Percentiles rank a stretch among this genome's conserved stretches.
phyloP scores from a whole-genome alignment of 2,329 filamentous ascomycete genomes.

The Pestalotiopsis sp. region DNA sequence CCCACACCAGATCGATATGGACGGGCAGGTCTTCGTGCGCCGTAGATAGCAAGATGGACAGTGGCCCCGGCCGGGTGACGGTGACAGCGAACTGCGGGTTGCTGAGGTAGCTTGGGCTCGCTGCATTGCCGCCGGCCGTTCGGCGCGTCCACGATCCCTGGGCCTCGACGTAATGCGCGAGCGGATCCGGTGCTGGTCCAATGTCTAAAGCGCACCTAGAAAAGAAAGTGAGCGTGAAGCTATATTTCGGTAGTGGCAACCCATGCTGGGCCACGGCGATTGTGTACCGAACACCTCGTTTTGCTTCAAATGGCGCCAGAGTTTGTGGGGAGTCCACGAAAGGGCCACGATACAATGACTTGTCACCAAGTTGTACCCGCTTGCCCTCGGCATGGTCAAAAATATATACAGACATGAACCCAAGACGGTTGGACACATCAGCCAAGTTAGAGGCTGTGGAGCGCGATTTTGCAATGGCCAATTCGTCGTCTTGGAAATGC shows the following conservation, averaged over 20 bases:
- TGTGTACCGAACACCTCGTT: slow-evolving; percentile 46
- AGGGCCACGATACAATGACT: slow-evolving; percentile 73
- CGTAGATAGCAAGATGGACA: slow-evolving; percentile 77
- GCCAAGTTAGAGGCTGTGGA: slow-evolving; percentile 35
- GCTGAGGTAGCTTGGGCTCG: slow-evolving; percentile 73
- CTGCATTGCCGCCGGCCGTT: slow-evolving; percentile 83
- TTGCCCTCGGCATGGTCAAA: slow-evolving; percentile 70
- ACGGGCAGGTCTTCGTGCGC: slow-evolving; percentile 69
- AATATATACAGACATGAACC: slow-evolving; percentile 86
- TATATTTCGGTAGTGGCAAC: slow-evolving; percentile 72
- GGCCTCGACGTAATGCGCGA: slow-evolving; percentile 60
- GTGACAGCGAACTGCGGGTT: slow-evolving; percentile 85
- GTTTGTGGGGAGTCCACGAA: slow-evolving; percentile 95
- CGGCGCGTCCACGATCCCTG: slow-evolving; percentile 74
- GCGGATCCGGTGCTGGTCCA: slow-evolving; percentile 61
- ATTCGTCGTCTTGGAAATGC: slow-evolving; percentile 76
- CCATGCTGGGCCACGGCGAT: slow-evolving; percentile 79
- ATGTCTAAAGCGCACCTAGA: slow-evolving; percentile 67
- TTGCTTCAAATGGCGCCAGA: slow-evolving; percentile 71
- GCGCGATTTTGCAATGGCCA: slow-evolving; percentile 54
- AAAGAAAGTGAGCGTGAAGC: slow-evolving; percentile 87
- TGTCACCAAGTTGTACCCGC: slow-evolving; percentile 74
- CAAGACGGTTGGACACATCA: slow-evolving; percentile 58
- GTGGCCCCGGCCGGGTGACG: slow-evolving; percentile 57
- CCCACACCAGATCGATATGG: slow-evolving; percentile 84